Evolutionary conservation across 345 rosid species (phyloP).

Genomic region (Dimocarpus longan): DNA sequence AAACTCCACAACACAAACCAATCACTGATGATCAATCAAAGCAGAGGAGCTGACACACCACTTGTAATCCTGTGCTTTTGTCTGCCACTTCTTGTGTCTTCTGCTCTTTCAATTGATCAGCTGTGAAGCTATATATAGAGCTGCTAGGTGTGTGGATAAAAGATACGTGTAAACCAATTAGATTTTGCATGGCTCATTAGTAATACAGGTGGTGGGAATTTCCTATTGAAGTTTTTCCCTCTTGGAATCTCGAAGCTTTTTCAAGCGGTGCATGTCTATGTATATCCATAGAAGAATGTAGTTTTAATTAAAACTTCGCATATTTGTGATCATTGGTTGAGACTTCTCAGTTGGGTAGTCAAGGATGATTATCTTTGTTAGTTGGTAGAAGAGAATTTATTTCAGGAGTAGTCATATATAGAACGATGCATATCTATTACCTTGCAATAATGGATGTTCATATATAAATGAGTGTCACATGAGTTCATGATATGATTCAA

Average conservation of each 20-base stretch:
- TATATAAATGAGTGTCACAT: no score
- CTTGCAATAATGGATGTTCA: neutral
- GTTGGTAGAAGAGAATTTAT: neutral
- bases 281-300: neutral
- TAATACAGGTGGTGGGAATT: constrained; percentile 49
- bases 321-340: neutral
- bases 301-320: neutral
- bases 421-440: no score
- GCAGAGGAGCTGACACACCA: neutral
- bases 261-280: neutral
- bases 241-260: constrained; percentile 16
- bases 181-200: constrained; percentile 16
- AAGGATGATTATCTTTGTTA: neutral
- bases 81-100: neutral
- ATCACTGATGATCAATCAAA: neutral
- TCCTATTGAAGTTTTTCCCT: neutral
- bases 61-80: neutral
- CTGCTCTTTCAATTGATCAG: constrained; percentile 5
- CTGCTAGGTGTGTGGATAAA: constrained; percentile 8
- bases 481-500: no score
- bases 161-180: constrained; percentile 30
- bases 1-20: neutral
- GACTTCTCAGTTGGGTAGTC: neutral
- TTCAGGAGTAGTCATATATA: neutral
- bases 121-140: constrained; percentile 13